phyloP scores from a whole-genome alignment of 148 eudicot species.

The Chenopodium album region DNA sequence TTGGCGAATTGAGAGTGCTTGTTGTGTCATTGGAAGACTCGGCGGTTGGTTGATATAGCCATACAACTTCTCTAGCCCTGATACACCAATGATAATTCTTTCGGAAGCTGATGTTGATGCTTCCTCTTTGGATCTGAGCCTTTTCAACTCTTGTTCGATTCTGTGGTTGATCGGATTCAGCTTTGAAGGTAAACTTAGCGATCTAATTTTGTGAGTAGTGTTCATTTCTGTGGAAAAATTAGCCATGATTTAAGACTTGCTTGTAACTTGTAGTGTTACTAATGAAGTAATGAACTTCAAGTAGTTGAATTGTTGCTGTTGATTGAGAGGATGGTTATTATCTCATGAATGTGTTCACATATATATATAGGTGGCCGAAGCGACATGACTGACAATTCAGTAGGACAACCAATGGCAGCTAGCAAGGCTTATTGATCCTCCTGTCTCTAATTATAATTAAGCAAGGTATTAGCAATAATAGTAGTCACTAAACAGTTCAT shows the following conservation, averaged over 20 bases:
- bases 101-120: constrained; percentile 32
- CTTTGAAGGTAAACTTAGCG: constrained; percentile 28
- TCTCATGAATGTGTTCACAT: background rate
- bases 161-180: constrained; percentile 33
- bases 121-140: constrained; percentile 37
- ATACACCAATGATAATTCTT: constrained; percentile 36
- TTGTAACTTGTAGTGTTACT: background rate
- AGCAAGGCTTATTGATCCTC: background rate
- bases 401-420: no score
- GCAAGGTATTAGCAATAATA: background rate
- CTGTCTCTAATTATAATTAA: background rate
- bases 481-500: background rate
- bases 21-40: constrained; percentile 41
- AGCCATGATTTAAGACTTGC: background rate
- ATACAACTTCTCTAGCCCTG: constrained; percentile 33
- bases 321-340: background rate
- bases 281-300: background rate
- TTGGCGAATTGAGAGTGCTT: constrained; percentile 34
- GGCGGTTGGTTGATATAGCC: constrained; percentile 34
- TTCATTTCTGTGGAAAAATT: constrained; percentile 11
- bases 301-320: background rate
- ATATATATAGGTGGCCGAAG: background rate
- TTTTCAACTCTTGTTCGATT: constrained; percentile 36
- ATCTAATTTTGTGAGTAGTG: constrained; percentile 20
- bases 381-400: background rate